phyloP scores from a whole-genome alignment of 1,139 yeast species.

The Geotrichum cucujoidarum region DNA sequence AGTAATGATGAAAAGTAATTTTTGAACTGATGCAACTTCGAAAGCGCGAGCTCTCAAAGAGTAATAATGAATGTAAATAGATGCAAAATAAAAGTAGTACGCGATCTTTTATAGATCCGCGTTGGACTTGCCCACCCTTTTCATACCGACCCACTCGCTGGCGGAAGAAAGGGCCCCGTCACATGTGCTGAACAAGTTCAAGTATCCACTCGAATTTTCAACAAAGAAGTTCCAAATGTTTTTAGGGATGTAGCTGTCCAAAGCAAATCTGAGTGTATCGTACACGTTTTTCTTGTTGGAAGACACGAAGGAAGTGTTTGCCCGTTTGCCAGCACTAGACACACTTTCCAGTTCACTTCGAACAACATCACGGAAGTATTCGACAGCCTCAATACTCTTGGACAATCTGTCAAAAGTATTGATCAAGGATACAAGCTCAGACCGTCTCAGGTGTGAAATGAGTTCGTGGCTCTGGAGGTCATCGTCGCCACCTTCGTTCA shows the following conservation, averaged over 20 bases:
- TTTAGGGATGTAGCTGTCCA: slow-evolving; percentile 64
- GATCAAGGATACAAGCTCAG: slow-evolving; percentile 83
- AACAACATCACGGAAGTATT: slow-evolving; percentile 58
- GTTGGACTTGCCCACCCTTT: slow-evolving; percentile 11
- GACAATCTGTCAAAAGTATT: slow-evolving; percentile 91
- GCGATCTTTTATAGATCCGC: slow-evolving; percentile 9
- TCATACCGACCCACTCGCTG: slow-evolving; percentile 7
- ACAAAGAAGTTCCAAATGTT: slow-evolving; percentile 50
- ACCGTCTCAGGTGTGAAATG: slow-evolving; percentile 57
- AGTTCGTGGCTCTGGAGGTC: slow-evolving; percentile 36
- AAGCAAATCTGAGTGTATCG: slow-evolving; percentile 63
- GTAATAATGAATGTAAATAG: no score
- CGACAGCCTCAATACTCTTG: slow-evolving; percentile 72
- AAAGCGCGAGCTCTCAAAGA: no score
- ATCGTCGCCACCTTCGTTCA: slow-evolving; percentile 33
- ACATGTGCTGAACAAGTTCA: no score
- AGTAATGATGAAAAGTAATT: not conserved
- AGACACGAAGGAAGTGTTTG: slow-evolving; percentile 47
- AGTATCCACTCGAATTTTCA: slow-evolving; percentile 46
- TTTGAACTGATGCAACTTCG: no score
- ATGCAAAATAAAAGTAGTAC: no score
- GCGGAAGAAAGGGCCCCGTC: no score
- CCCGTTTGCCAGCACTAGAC: slow-evolving; percentile 33
- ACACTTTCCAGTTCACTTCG: slow-evolving; percentile 33
- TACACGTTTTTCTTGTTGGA: slow-evolving; percentile 41